Evolutionary conservation across 2,329 filamentous ascomycete species (phyloP), one percentile per base, ranked within the genome.

Genomic region (Diaporthe sp.): DNA sequence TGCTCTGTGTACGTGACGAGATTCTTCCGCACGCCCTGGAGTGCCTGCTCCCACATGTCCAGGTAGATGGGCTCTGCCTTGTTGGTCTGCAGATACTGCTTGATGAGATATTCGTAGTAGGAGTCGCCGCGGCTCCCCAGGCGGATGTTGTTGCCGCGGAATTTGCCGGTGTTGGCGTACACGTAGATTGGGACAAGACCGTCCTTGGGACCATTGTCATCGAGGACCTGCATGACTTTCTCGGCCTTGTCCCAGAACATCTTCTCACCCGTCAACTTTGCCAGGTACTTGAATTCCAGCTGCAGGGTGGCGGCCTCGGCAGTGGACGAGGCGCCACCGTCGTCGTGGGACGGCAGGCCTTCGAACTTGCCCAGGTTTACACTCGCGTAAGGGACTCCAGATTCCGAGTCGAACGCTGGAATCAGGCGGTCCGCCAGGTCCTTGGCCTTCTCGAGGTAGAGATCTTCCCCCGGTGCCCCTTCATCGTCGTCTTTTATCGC

Each of bases 61-160:
- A 93, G 88, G 84, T 99, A 99, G 22, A 98, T 86, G 0, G 92
- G 88, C 83, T 99, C 96, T 81, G 96, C 89, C 82, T 94, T 92
- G 74, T 94, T 94, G 17, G 97, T 99, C 84, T 99, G 97, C 28
- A 98, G 89, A 82, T 98, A 98, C 84, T 99, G 97, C 86, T 99
- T 99, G 87, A 98, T 97, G 70, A 99, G 91, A 83, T 99, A 99
- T 85, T 99, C 95, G 85, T 99, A 99, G 86, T 98, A 99, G 65
- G 96, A 98, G 86, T 99, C 97, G 61, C 97, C 97, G 77, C 97
- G 92, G 83, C 95, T 98, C 53, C 97, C 97, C 31, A 98, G 89
- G 25, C 97, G 94, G 80, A 99, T 96, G 81, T 98, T 98, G 28
- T 92, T 85, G 28, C 95, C 95, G 70, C 91, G 90, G 85, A 98